Evolutionary conservation across 768 basidiomycete species (phyloP).

Genomic region (Rhodosporidiobolus odoratus): DNA sequence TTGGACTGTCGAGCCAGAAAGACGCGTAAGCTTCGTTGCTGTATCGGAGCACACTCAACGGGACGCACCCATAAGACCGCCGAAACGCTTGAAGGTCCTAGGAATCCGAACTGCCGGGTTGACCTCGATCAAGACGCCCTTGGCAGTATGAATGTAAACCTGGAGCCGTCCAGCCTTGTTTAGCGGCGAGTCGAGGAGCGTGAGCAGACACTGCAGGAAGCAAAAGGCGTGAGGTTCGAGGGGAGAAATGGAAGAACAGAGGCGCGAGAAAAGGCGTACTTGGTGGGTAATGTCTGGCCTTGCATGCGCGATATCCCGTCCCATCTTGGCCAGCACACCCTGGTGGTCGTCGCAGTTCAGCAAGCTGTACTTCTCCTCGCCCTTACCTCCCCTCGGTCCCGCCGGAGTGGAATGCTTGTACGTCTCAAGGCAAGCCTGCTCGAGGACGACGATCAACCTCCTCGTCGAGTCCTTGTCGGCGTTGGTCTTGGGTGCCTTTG

Average conservation of each 20-base stretch:
- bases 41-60: background rate
- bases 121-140: constrained; percentile 93
- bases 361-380: constrained; percentile 89
- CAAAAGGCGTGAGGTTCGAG: background rate
- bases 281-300: constrained; percentile 98
- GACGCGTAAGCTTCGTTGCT: background rate
- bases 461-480: constrained; percentile 53
- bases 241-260: background rate
- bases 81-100: constrained; percentile 96
- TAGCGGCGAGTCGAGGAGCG: constrained; percentile 90
- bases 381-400: constrained; percentile 53
- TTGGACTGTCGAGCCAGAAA: constrained; percentile 79
- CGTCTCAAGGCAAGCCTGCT: constrained; percentile 91
- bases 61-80: constrained; percentile 85
- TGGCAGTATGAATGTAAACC: constrained; percentile 96
- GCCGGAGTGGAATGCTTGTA: constrained; percentile 69
- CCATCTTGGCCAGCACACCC: constrained; percentile 94
- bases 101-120: constrained; percentile 97
- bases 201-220: constrained; percentile 72
- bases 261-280: constrained; percentile 52
- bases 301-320: constrained; percentile 97
- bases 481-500: constrained; percentile 43
- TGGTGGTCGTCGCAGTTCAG: constrained; percentile 97
- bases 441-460: constrained; percentile 79
- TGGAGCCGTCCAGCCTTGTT: constrained; percentile 96